Base-by-base conservation (phyloP, 768 basidiomycete species). In the Dendrothele bispora region DNA sequence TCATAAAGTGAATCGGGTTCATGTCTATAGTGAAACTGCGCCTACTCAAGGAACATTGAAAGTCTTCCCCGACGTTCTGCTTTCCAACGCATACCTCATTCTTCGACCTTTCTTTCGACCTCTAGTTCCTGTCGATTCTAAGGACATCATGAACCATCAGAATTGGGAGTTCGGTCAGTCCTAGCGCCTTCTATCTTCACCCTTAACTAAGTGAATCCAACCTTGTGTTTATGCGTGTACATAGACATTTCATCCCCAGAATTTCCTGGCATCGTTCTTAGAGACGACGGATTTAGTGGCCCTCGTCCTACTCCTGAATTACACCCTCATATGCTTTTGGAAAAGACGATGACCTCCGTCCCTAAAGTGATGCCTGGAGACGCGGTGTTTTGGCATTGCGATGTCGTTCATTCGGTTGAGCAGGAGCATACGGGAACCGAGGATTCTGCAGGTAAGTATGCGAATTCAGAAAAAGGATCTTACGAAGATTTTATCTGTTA, bases 371-470 rank as follows among this genome's bases (percentile, higher is more conserved):
- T 73, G 43, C 87, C 88, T 0, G 89, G 89, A 2, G 88, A 91
- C 58, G 80, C 84, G 56, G 84, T 88, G 3, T 88, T 85, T 64
- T 89, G 88, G 85, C 85, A 87, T 54, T 84, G 82, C 48, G 77
- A 79, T 59, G 72, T 75, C 22, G 62, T 77, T 6, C 77, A 79
- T 54, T 61, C 75, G 2, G 77, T 79, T 21, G 77, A 79, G 54
- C 43, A 53, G 35, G 72, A 79, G 46, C 83, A 86, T 58, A 72
- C 63, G 0, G 84, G 84, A 3, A 59, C 61, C 1, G 68, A 58
- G 34, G 82, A 83, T 54, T 85, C 83, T 21, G 78, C 80, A 47
- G 79, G 79, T 80, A 50, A 54, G 61, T 44, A 24, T 37, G n/a
- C n/a, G n/a, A n/a, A n/a, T n/a, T n/a, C n/a, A n/a, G n/a, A n/a